phyloP scores from a whole-genome alignment of 169 alveolate species.

The Plasmodium cynomolgi region DNA sequence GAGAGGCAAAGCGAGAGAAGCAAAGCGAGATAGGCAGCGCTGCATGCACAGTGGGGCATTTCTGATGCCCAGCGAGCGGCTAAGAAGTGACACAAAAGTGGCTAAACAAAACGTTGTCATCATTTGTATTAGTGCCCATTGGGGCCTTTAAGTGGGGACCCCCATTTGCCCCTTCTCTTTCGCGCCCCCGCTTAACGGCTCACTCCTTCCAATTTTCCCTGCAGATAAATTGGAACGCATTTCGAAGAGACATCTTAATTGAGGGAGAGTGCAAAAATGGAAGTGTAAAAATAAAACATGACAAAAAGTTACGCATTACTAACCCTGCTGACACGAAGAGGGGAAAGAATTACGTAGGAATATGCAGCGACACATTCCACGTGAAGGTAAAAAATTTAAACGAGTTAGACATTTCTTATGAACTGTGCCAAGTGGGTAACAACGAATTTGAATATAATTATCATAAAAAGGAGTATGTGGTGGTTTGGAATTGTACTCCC shows the following conservation, averaged over 20 bases:
- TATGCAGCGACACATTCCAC: constrained; percentile 25
- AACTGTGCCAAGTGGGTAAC: not conserved
- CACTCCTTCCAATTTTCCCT: not conserved
- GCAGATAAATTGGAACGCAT: constrained; percentile 33
- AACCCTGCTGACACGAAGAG: not conserved
- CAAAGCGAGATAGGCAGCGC: not conserved
- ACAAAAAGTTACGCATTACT: constrained; percentile 1
- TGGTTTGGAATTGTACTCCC: constrained; percentile 10
- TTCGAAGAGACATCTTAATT: constrained; percentile 17
- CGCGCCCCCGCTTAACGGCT: not conserved
- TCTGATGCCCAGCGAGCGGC: not conserved
- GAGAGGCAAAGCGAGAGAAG: not conserved
- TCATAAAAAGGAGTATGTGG: constrained; percentile 7
- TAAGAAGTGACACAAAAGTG: not conserved
- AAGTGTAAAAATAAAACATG: constrained; percentile 20
- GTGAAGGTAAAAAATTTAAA: constrained; percentile 46
- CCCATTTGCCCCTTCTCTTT: not conserved
- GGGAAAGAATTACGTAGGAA: constrained; percentile 29
- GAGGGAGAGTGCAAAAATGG: constrained; percentile 55
- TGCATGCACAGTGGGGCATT: not conserved
- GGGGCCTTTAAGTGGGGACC: not conserved
- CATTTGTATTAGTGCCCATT: not conserved
- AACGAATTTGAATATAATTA: constrained; percentile 53
- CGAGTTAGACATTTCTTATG: constrained; percentile 40
- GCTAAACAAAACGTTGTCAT: not conserved